Conservation (phyloP, 176 grass and related monocot genomes). For the Oryza coarctata region DNA sequence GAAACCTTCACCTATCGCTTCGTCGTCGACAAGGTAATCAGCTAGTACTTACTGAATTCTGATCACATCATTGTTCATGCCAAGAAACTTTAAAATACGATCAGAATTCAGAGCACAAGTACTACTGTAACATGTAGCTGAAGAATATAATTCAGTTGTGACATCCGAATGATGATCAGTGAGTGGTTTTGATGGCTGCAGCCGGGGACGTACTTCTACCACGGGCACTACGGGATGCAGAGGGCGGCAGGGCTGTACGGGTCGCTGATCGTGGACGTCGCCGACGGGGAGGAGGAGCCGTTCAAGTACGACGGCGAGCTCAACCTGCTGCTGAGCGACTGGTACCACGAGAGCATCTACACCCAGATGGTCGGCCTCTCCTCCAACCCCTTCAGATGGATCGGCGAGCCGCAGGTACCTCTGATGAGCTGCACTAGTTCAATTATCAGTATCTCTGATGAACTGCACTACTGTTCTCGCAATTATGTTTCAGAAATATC, state of each 20-base stretch:
- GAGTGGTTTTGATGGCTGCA: conserved; percentile 13
- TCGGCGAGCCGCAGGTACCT: conserved; percentile 83
- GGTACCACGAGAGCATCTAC: conserved; percentile 84
- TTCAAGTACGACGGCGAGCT: conserved; percentile 88
- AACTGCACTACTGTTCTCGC: neutral
- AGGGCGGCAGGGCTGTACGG: conserved; percentile 84
- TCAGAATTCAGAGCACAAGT: neutral
- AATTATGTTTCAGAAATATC: neutral
- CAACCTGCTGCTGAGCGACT: conserved; percentile 76
- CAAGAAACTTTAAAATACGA: neutral
- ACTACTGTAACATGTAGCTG: neutral
- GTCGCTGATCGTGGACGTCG: conserved; percentile 71
- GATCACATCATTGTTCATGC: neutral
- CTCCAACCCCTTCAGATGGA: conserved; percentile 71
- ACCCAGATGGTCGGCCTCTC: conserved; percentile 77
- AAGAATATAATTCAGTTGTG: neutral
- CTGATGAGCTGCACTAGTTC: neutral
- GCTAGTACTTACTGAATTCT: too few relatives aligned
- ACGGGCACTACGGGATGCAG: conserved; percentile 96
- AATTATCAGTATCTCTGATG: neutral
- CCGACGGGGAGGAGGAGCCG: conserved; percentile 62
- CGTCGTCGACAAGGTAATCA: conserved; percentile 54
- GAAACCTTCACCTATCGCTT: conserved; percentile 77
- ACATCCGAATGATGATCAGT: neutral
- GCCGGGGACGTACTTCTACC: conserved; percentile 85